Evolutionary conservation across 2,329 filamentous ascomycete species (phyloP).

Genomic region (Stachybotrys chlorohalonatus): DNA sequence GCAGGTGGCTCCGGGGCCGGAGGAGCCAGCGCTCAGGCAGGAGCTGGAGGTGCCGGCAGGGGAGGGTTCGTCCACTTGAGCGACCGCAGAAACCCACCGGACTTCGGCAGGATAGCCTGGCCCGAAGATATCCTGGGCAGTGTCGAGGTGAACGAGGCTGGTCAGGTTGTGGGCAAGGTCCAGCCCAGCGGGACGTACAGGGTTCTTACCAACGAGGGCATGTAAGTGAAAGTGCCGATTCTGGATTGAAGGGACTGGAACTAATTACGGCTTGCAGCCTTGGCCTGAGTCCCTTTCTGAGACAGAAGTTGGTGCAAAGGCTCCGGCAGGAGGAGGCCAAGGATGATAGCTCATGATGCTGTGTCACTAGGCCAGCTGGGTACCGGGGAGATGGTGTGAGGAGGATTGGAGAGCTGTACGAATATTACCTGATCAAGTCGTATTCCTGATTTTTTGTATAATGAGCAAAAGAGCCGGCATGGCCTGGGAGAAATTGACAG

Average conservation of each 20-base stretch:
- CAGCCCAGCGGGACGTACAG: constrained; percentile 55
- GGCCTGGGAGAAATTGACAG: constrained; percentile 23
- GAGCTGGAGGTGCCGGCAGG: constrained; percentile 47
- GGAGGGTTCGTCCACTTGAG: constrained; percentile 59
- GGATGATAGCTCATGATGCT: constrained; percentile 18
- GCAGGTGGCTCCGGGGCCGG: constrained; percentile 38
- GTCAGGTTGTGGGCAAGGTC: constrained; percentile 48
- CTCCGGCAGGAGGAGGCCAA: constrained; percentile 41
- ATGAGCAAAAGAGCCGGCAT: not conserved
- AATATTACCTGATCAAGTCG: not conserved
- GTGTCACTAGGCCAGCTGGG: not conserved
- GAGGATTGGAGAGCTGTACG: constrained; percentile 5
- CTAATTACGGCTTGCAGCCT: constrained; percentile 16
- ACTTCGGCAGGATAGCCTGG: constrained; percentile 59
- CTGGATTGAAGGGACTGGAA: not conserved
- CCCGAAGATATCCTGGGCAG: constrained; percentile 63
- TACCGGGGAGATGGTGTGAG: constrained; percentile 5
- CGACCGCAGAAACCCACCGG: constrained; percentile 53
- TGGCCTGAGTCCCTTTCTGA: constrained; percentile 33
- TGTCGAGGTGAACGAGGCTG: constrained; percentile 51
- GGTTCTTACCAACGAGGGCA: constrained; percentile 55
- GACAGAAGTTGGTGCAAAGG: constrained; percentile 42
- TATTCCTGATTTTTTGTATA: not conserved
- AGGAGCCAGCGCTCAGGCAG: constrained; percentile 52
- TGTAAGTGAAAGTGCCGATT: constrained; percentile 38